phyloP scores from a whole-genome alignment of 306 rosid genomes.

The Lathyrus oleraceus region DNA sequence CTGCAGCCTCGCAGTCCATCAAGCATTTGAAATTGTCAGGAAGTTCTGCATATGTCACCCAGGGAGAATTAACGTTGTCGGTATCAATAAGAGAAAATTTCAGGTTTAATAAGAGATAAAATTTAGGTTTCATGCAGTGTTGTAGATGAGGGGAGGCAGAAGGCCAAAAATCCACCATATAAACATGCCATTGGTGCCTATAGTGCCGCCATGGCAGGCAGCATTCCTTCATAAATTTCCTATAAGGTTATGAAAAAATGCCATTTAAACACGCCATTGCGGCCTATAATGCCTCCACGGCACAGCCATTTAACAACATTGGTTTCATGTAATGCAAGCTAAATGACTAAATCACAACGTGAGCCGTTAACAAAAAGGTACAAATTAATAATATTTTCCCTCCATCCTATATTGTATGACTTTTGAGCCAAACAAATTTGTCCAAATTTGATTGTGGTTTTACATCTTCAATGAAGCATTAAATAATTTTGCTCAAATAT shows the following conservation, averaged over 20 bases:
- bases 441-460: not conserved
- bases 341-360: constrained; percentile 7
- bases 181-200: no score
- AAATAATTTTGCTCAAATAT: not conserved
- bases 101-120: no score
- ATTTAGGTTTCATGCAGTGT: no score
- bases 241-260: no score
- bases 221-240: no score
- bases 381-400: not conserved
- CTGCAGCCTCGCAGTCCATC: constrained; percentile 84
- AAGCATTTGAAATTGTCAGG: constrained; percentile 70
- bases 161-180: no score
- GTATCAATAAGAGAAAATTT: constrained; percentile 5
- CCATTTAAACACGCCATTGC: no score
- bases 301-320: no score
- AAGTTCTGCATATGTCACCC: constrained; percentile 56
- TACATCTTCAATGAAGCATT: not conserved
- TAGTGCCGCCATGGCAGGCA: no score
- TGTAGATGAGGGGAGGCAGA: no score
- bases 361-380: constrained; percentile 8
- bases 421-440: not conserved
- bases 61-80: constrained; percentile 7
- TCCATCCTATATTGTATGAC: not conserved
- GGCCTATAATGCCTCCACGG: no score
- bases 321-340: constrained; percentile 18